These are phyloP conservation scores for Clathrospora elynae DNA, from an alignment of 2,329 filamentous ascomycete species.

Conservation along the genomic window DNA sequence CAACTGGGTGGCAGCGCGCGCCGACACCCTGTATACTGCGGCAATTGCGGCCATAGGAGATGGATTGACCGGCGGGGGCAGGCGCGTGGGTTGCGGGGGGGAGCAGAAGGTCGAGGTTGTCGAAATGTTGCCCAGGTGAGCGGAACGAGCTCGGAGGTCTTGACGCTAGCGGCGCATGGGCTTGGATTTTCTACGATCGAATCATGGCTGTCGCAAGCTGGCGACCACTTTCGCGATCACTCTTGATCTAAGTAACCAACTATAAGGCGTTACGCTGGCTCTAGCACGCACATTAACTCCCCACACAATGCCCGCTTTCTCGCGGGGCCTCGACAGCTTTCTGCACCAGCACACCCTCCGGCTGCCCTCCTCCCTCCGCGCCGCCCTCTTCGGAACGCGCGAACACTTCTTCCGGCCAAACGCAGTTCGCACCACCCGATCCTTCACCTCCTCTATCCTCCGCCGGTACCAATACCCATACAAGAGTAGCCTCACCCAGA, in stretches of 20 bases:
- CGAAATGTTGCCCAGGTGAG: constrained; percentile 40
- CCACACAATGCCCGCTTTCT: constrained; percentile 39
- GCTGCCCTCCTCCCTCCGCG: constrained; percentile 42
- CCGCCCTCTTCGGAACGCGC: constrained; percentile 35
- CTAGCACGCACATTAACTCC: neutral
- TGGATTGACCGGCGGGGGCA: constrained; percentile 30
- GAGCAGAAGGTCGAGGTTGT: constrained; percentile 26
- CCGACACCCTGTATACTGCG: constrained; percentile 67
- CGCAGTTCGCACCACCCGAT: constrained; percentile 18
- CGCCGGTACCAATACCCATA: constrained; percentile 31
- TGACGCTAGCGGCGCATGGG: constrained; percentile 24
- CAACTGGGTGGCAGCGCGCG: constrained; percentile 62
- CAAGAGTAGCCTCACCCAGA: constrained; percentile 10
- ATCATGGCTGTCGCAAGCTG: constrained; percentile 1
- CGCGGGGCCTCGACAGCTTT: constrained; percentile 38
- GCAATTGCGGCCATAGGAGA: constrained; percentile 68
- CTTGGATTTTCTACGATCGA: constrained; percentile 17
- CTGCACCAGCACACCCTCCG: constrained; percentile 35
- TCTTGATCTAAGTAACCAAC: neutral
- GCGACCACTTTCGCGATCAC: neutral
- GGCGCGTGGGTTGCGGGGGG: constrained; percentile 17
- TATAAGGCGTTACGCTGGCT: constrained; percentile 5
- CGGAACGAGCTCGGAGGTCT: constrained; percentile 30
- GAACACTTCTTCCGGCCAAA: constrained; percentile 27
- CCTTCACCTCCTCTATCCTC: constrained; percentile 32